These are phyloP conservation scores for Tephrocybe sp. DNA, from an alignment of 768 basidiomycete species.

Conservation along the genomic window DNA sequence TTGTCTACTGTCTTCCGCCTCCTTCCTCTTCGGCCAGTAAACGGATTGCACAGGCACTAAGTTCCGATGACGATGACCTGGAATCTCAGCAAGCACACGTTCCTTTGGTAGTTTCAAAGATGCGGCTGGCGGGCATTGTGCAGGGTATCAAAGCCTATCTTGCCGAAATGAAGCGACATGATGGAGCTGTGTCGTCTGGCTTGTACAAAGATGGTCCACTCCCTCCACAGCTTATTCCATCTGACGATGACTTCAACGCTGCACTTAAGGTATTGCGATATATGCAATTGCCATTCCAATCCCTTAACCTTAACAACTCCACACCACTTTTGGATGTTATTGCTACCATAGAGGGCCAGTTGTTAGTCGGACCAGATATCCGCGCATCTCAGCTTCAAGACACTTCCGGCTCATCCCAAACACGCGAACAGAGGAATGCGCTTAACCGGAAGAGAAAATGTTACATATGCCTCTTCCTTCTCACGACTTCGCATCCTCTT, in stretches of 20 bases:
- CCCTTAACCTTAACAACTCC: slow-evolving; percentile 9
- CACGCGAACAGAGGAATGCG: neutral
- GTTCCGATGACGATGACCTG: neutral
- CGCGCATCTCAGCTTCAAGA: slow-evolving; percentile 7
- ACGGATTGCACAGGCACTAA: slow-evolving; percentile 17
- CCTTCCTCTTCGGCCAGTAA: slow-evolving; percentile 12
- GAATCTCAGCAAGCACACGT: slow-evolving; percentile 11
- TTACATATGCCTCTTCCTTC: slow-evolving; percentile 26
- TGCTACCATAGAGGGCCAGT: slow-evolving; percentile 17
- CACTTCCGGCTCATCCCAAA: neutral
- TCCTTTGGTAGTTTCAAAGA: slow-evolving; percentile 20
- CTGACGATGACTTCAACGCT: slow-evolving; percentile 23
- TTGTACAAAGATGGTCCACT: slow-evolving; percentile 1
- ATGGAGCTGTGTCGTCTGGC: neutral
- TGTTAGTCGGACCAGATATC: slow-evolving; percentile 16
- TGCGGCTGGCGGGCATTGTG: slow-evolving; percentile 21
- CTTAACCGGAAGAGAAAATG: slow-evolving; percentile 10
- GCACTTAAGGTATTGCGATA: slow-evolving; percentile 25
- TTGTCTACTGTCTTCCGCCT: slow-evolving; percentile 20
- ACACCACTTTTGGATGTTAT: slow-evolving; percentile 18
- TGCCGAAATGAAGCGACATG: slow-evolving; percentile 14
- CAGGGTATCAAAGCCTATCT: slow-evolving; percentile 21
- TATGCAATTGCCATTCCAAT: slow-evolving; percentile 20
- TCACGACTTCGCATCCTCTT: slow-evolving; percentile 18
- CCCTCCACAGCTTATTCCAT: slow-evolving; percentile 22